Conservation (phyloP, 2,329 filamentous ascomycete species). For the Clonostachys byssicola region DNA sequence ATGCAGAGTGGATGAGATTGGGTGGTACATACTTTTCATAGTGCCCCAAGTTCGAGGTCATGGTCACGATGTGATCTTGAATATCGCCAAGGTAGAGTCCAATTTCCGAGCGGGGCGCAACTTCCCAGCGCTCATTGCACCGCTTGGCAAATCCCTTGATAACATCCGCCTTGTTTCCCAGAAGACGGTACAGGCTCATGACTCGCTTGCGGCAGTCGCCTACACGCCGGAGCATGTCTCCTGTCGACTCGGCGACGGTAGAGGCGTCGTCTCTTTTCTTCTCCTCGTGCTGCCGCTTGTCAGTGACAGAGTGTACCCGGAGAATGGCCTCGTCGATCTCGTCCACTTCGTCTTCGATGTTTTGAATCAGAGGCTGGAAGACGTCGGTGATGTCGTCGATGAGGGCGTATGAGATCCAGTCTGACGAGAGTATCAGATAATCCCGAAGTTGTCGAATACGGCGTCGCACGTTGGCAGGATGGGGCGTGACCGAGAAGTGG, state of each 20-base stretch:
- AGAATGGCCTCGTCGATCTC: conserved; percentile 93
- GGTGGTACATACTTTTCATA: conserved; percentile 75
- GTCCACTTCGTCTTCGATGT: conserved; percentile 93
- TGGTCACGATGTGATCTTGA: conserved; percentile 97
- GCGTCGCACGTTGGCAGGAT: conserved; percentile 91
- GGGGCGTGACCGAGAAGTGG: conserved; percentile 93
- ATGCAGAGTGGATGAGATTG: not conserved
- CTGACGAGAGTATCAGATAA: conserved; percentile 86
- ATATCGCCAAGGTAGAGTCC: conserved; percentile 98
- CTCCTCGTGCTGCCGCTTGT: conserved; percentile 31
- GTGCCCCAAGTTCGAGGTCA: conserved; percentile 93
- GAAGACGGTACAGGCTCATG: conserved; percentile 87
- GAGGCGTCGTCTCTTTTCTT: conserved; percentile 40
- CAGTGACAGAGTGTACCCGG: conserved; percentile 64
- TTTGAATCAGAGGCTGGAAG: conserved; percentile 87
- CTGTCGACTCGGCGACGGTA: conserved; percentile 41
- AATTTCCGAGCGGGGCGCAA: conserved; percentile 91
- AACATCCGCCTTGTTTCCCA: conserved; percentile 97
- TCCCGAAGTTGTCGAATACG: conserved; percentile 91
- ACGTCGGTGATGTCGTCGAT: conserved; percentile 98
- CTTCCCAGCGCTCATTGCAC: conserved; percentile 97
- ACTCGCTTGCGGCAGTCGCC: conserved; percentile 96
- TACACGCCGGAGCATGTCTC: conserved; percentile 87
- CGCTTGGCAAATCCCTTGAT: conserved; percentile 99
- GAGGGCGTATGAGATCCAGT: conserved; percentile 98